A percentile compares a stretch with the other conserved stretches of the same genome.
These are phyloP conservation scores for Protomyces arabidopsidicola DNA, from an alignment of 1,139 yeast genomes.

Conservation along the genomic window DNA sequence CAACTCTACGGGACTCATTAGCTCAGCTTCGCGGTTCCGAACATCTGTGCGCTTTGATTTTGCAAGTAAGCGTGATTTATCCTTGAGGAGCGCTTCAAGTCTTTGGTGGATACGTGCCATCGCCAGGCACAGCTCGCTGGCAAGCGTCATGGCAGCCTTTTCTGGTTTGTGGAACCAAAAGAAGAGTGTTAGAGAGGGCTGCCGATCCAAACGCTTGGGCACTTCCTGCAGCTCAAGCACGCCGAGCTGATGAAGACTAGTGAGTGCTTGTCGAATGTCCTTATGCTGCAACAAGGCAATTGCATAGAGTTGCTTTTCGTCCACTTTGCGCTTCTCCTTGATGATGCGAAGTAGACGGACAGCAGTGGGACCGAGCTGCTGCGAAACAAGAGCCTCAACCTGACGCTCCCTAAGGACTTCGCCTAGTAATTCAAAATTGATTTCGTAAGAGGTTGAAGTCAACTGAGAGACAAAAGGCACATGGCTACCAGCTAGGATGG, in stretches of 20 bases:
- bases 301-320: constrained; percentile 58
- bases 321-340: constrained; percentile 62
- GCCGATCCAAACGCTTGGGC: constrained; percentile 85
- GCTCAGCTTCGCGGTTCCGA: constrained; percentile 13
- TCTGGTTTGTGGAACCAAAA: constrained; percentile 68
- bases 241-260: constrained; percentile 42
- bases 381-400: constrained; percentile 57
- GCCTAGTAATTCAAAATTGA: constrained; percentile 40
- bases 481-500: constrained; percentile 40
- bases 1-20: constrained; percentile 16
- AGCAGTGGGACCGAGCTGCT: constrained; percentile 48
- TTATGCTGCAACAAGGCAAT: constrained; percentile 70
- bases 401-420: constrained; percentile 49
- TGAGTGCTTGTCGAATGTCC: constrained; percentile 55
- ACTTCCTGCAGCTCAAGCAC: constrained; percentile 67
- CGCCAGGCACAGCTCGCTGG: constrained; percentile 42
- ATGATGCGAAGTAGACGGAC: constrained; percentile 64
- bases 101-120: constrained; percentile 23
- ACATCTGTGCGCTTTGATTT: constrained; percentile 24
- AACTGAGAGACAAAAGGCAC: background rate
- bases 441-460: constrained; percentile 29
- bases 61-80: constrained; percentile 3
- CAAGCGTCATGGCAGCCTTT: constrained; percentile 49
- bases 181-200: constrained; percentile 82
- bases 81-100: constrained; percentile 1